Evolutionary conservation across 805 yeast genomes (phyloP), one percentile per base, ranked within the genome.

Genomic region (Sugiyamaella smithiae): DNA sequence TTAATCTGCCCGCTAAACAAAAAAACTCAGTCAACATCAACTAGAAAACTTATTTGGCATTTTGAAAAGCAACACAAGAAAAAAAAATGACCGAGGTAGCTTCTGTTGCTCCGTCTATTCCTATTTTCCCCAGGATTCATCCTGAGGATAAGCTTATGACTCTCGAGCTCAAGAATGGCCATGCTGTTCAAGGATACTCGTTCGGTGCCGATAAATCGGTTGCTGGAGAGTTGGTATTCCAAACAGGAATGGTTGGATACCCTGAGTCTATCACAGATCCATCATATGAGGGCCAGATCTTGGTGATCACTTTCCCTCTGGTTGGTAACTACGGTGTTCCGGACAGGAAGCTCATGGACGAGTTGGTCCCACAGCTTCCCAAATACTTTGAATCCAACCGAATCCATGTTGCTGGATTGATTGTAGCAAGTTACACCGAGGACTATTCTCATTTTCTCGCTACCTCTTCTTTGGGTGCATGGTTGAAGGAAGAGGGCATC

Each of bases 281-380:
- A 53, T 93, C 98, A 40, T 93, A 93, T 71, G 90, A 87, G 66
- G 99, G 99, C 56, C 99, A 93, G 73, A 91, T 93, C 64, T 64
- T 93, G 67, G 97, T 93, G 56, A 86, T 93, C 70, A 93, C 99
- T 47, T 93, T 83, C 69, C 99, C 99, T 23, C 76, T 93, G 61
- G 96, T 93, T 45, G 99, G 99, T 67, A 93, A 93, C 76, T 93
- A 93, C 70, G 99, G 99, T 81, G 99, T 93, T 49, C 99, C 99
- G 54, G 96, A 88, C 68, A 83, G 91, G 61, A 73, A 80, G 54
- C 71, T 77, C 63, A 75, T 74, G 67, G 95, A 88, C 64, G 95
- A 85, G 49, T 72, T 83, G 55, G 80, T 84, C 46, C 81, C 84
- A 41, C 76, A 78, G 48, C 69, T 93, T 55, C 98, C 98, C 63